phyloP scores from a whole-genome alignment of 2,329 filamentous ascomycete genomes.

The Chalaropsis thielavioides region DNA sequence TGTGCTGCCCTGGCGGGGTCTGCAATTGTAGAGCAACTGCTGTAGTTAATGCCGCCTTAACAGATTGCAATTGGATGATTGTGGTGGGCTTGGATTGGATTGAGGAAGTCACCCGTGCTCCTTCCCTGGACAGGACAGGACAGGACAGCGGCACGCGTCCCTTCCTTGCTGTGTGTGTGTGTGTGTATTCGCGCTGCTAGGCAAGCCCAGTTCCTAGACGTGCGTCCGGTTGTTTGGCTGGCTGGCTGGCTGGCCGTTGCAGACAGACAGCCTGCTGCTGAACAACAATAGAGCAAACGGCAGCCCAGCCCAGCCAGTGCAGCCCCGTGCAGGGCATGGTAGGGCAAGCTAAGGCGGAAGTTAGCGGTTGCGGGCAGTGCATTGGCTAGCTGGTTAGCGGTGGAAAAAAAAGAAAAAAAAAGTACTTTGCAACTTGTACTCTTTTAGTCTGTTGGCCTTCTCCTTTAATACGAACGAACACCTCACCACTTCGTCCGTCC shows the following conservation, averaged over 20 bases:
- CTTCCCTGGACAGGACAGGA: background rate
- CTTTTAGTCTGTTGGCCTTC: conserved; percentile 2
- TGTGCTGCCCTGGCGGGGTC: background rate
- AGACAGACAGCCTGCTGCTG: too few relatives aligned
- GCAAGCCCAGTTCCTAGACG: background rate
- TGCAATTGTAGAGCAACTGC: background rate
- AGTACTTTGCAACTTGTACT: background rate
- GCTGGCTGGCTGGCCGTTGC: background rate
- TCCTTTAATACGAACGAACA: conserved; percentile 18
- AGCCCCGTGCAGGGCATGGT: too few relatives aligned
- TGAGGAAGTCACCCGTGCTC: conserved; percentile 15
- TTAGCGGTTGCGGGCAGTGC: background rate
- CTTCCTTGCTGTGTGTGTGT: conserved; percentile 6
- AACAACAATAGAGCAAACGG: too few relatives aligned
- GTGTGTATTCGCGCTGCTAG: background rate
- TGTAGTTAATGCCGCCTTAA: background rate
- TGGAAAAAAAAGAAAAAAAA: background rate
- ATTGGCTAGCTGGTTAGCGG: background rate
- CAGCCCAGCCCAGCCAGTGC: too few relatives aligned
- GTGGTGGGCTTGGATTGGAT: conserved; percentile 1
- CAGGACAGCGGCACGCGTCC: background rate
- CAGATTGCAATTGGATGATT: conserved; percentile 10
- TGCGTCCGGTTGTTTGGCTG: background rate
- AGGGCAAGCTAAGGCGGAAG: too few relatives aligned
- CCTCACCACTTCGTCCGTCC: conserved; percentile 16